Percentiles rank a stretch among this genome's conserved stretches.
These are phyloP conservation scores for Rosa multiflora DNA, from an alignment of 306 rosid species.

Conservation along the genomic window DNA sequence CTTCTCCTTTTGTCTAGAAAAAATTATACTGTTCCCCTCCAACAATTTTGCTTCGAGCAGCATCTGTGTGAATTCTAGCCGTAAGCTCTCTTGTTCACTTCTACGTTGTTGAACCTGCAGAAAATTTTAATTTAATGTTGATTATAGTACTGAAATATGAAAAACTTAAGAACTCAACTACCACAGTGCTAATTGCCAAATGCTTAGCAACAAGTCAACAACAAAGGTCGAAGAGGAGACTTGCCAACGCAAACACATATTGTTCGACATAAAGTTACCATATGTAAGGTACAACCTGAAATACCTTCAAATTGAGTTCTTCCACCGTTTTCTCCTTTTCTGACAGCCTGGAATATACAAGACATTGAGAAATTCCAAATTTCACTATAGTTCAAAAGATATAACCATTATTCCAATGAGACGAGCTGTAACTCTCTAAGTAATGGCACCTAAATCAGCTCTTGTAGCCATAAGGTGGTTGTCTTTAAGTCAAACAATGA, in stretches of 20 bases:
- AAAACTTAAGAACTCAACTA: not conserved
- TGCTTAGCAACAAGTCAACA: not conserved
- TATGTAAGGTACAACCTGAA: not conserved
- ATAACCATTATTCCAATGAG: not conserved
- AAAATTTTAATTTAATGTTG: not conserved
- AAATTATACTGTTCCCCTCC: not conserved
- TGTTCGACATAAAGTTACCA: not conserved
- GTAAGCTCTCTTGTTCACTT: conserved; percentile 7
- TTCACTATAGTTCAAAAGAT: not conserved
- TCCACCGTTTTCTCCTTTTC: not conserved
- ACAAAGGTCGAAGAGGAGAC: not conserved
- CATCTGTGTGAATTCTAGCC: not conserved
- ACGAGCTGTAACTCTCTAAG: not conserved
- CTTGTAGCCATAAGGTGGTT: not conserved
- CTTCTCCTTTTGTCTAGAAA: not conserved
- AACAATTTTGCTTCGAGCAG: not conserved
- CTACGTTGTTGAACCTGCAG: conserved; percentile 11
- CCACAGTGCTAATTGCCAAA: not conserved
- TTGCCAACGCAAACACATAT: not conserved
- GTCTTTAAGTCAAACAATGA: not conserved
- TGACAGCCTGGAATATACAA: conserved; percentile 13
- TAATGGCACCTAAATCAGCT: not conserved
- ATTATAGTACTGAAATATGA: not conserved
- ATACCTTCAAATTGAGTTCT: conserved; percentile 17
- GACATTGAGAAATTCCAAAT: conserved; percentile 3